Evolutionary conservation across 2,329 filamentous ascomycete species (phyloP).

Genomic region (Pseudogymnoascus sp.): DNA sequence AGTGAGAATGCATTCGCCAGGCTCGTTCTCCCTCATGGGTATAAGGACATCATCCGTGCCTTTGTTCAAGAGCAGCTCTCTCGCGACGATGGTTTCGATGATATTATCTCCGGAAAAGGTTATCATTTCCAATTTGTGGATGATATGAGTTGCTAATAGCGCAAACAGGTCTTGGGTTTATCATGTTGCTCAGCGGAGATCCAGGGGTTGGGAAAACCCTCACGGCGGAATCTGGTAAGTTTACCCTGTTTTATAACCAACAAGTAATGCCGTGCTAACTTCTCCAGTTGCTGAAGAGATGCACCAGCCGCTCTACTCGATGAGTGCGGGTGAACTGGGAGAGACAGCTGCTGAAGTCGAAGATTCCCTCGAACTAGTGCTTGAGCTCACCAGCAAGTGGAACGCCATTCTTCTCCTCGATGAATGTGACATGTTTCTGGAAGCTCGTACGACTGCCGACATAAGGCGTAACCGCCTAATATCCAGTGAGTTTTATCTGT

Average conservation of each 20-base stretch:
- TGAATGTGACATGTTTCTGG: constrained; percentile 58
- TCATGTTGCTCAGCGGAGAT: constrained; percentile 34
- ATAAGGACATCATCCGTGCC: constrained; percentile 45
- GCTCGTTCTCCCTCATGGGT: constrained; percentile 41
- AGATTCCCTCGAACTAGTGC: constrained; percentile 54
- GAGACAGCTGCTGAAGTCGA: constrained; percentile 55
- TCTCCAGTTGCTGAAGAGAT: constrained; percentile 39
- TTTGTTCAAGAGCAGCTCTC: constrained; percentile 44
- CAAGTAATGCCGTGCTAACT: not conserved
- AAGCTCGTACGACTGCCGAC: constrained; percentile 26
- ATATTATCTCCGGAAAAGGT: constrained; percentile 48
- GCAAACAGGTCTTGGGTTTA: constrained; percentile 9
- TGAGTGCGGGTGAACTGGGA: constrained; percentile 63
- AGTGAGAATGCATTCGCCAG: constrained; percentile 42
- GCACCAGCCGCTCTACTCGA: constrained; percentile 41
- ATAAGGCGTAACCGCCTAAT: constrained; percentile 36
- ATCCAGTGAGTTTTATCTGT: not conserved
- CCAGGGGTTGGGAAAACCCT: constrained; percentile 61
- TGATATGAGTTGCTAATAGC: too few relatives aligned
- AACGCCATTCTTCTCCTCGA: constrained; percentile 65
- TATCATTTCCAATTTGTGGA: too few relatives aligned
- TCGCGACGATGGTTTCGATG: constrained; percentile 37
- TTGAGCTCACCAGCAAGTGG: constrained; percentile 69
- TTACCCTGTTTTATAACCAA: constrained; percentile 20
- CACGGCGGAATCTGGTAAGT: constrained; percentile 54